Evolutionary conservation across 495 filamentous ascomycete genomes (phyloP).

Genomic region (Schizothecium vesticola): DNA sequence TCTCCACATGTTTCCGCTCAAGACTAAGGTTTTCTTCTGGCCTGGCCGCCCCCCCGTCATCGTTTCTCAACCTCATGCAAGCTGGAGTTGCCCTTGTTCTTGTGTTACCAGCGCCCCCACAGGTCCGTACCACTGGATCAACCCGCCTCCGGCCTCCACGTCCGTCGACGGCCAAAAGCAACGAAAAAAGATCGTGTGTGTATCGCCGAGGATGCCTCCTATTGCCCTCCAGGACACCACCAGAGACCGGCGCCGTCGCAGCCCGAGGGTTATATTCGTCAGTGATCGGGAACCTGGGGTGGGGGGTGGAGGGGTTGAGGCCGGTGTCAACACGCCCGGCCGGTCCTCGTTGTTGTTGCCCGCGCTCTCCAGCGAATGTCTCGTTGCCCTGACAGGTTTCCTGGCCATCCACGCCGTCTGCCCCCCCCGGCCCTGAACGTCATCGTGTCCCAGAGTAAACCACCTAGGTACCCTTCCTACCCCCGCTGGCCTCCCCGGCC

Average conservation of each 20-base stretch:
- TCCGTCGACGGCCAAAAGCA: slow-evolving; percentile 2
- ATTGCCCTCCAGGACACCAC: slow-evolving; percentile 8
- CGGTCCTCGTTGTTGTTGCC: not conserved
- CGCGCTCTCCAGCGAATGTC: not conserved
- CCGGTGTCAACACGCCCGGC: not conserved
- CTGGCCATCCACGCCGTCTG: not conserved
- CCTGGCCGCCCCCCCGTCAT: not conserved
- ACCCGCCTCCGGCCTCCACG: not conserved
- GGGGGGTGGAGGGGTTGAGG: slow-evolving; percentile 13
- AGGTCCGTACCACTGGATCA: not conserved
- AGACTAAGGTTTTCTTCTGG: not conserved
- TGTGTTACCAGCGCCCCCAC: not conserved
- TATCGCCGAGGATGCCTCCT: slow-evolving; percentile 14
- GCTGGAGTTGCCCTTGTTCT: slow-evolving; percentile 1
- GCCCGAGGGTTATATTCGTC: slow-evolving; percentile 11
- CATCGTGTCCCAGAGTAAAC: not conserved
- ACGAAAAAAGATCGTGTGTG: slow-evolving; percentile 17
- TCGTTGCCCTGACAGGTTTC: not conserved
- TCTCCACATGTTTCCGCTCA: not conserved
- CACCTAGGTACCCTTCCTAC: slow-evolving; percentile 1
- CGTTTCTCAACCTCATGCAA: slow-evolving; percentile 3
- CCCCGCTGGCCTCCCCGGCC: not conserved
- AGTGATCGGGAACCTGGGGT: slow-evolving; percentile 1
- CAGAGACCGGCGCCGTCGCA: slow-evolving; percentile 14
- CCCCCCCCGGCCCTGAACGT: not conserved